These are phyloP conservation scores for Phyllosticta citribraziliensis DNA, from an alignment of 2,329 filamentous ascomycete genomes.

Conservation along the genomic window DNA sequence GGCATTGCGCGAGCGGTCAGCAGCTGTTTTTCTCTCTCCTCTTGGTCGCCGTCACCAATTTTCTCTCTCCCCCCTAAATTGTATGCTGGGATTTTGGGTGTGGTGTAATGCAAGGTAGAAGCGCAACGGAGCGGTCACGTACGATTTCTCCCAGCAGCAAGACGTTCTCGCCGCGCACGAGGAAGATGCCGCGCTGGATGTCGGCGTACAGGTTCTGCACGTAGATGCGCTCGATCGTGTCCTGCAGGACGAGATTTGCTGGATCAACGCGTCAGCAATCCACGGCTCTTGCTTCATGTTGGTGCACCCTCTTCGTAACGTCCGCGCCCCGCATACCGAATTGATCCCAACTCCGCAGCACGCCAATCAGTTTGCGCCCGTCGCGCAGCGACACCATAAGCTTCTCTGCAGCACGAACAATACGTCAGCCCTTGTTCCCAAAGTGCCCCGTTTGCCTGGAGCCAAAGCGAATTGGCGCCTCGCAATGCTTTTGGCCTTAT, in stretches of 20 bases:
- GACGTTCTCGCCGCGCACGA: slow-evolving; percentile 96
- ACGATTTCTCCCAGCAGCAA: slow-evolving; percentile 84
- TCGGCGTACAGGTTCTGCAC: slow-evolving; percentile 69
- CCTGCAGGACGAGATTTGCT: slow-evolving; percentile 89
- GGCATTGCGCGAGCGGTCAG: neutral
- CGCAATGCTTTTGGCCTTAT: neutral
- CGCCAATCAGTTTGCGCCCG: slow-evolving; percentile 85
- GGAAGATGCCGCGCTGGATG: slow-evolving; percentile 73
- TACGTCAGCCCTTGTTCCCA: slow-evolving; percentile 15
- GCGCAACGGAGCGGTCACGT: too few relatives aligned
- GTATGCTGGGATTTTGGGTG: neutral
- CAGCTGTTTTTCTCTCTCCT: too few relatives aligned
- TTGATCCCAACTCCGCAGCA: slow-evolving; percentile 93
- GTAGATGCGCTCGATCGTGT: slow-evolving; percentile 83
- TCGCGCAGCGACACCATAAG: slow-evolving; percentile 85
- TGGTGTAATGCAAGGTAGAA: neutral
- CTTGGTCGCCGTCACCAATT: too few relatives aligned
- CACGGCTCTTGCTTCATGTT: neutral
- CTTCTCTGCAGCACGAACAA: slow-evolving; percentile 58
- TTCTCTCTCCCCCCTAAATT: too few relatives aligned
- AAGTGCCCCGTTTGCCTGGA: neutral
- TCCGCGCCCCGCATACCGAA: slow-evolving; percentile 56
- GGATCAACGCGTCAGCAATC: neutral
- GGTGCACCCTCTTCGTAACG: neutral
- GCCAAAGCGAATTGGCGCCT: neutral